Conservation (phyloP, 2,329 filamentous ascomycete genomes). For the Xylariomycetidae sp. region DNA sequence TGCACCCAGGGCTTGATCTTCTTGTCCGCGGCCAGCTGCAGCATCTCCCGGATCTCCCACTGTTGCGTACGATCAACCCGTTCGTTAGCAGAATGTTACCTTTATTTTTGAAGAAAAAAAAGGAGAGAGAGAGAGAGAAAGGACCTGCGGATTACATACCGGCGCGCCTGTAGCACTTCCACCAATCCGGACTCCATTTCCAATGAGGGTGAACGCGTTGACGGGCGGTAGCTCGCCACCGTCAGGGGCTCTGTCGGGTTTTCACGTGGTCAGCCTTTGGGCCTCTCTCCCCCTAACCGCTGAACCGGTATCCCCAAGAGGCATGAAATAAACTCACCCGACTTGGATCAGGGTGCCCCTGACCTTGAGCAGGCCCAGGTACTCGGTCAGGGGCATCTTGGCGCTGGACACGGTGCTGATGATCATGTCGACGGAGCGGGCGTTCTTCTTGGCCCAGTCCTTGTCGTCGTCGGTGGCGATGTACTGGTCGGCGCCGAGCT, state of each 20-base stretch:
- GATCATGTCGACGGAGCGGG: slow-evolving; percentile 52
- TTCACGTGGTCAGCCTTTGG: too few relatives aligned
- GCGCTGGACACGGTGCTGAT: slow-evolving; percentile 50
- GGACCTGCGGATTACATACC: too few relatives aligned
- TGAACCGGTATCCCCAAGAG: too few relatives aligned
- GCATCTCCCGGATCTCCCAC: slow-evolving; percentile 58
- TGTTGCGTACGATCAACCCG: too few relatives aligned
- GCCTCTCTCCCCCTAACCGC: too few relatives aligned
- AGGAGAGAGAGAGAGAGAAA: too few relatives aligned
- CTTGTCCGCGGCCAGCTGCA: slow-evolving; percentile 54
- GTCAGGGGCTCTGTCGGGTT: slow-evolving; percentile 47
- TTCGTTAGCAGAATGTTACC: too few relatives aligned
- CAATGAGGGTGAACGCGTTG: slow-evolving; percentile 53
- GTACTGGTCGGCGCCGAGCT: slow-evolving; percentile 53
- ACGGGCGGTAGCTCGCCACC: slow-evolving; percentile 40
- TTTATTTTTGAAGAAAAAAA: too few relatives aligned
- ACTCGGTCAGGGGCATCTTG: slow-evolving; percentile 57
- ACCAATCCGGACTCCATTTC: slow-evolving; percentile 47
- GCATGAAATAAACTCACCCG: slow-evolving; percentile 32
- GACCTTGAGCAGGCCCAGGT: slow-evolving; percentile 56
- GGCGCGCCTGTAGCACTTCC: slow-evolving; percentile 48
- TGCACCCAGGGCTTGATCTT: slow-evolving; percentile 55
- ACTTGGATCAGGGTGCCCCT: slow-evolving; percentile 62
- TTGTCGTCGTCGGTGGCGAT: slow-evolving; percentile 42
- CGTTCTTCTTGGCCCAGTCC: slow-evolving; percentile 50